Evolutionary conservation across 2,329 filamentous ascomycete species (phyloP).

Genomic region (Dothideomycetes sp.): DNA sequence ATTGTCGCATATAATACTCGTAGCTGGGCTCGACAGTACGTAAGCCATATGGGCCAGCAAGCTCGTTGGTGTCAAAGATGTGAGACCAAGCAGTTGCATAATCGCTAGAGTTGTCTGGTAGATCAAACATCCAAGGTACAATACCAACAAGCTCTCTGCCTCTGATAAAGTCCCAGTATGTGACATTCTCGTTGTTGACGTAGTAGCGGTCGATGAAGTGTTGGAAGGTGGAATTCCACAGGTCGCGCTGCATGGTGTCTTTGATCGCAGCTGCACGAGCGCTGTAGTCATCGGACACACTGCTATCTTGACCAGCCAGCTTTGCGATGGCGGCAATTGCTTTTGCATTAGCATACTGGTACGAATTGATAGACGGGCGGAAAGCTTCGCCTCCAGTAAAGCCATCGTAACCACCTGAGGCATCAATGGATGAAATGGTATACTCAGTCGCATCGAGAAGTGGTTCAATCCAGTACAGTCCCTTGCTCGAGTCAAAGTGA

Average conservation of each 20-base stretch:
- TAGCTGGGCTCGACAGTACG: slow-evolving; percentile 37
- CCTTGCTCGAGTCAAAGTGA: slow-evolving; percentile 31
- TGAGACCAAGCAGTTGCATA: slow-evolving; percentile 33
- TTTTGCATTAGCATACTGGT: slow-evolving; percentile 35
- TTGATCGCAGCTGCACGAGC: slow-evolving; percentile 29
- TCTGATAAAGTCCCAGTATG: slow-evolving; percentile 33
- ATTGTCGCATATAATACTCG: slow-evolving; percentile 38
- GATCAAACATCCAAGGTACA: slow-evolving; percentile 35
- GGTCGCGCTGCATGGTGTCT: slow-evolving; percentile 28
- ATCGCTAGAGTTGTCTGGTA: slow-evolving; percentile 31
- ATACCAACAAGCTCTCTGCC: slow-evolving; percentile 37
- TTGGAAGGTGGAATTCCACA: slow-evolving; percentile 37
- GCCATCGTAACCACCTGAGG: slow-evolving; percentile 32
- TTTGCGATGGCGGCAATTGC: slow-evolving; percentile 34
- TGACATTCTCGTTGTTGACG: slow-evolving; percentile 31
- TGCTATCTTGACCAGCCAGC: slow-evolving; percentile 21
- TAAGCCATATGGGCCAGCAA: slow-evolving; percentile 30
- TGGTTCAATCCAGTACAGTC: slow-evolving; percentile 36
- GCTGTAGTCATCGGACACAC: slow-evolving; percentile 17
- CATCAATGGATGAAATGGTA: slow-evolving; percentile 37
- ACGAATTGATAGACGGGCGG: slow-evolving; percentile 37
- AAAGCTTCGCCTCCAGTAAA: slow-evolving; percentile 35
- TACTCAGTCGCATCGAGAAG: slow-evolving; percentile 38
- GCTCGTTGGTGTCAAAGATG: slow-evolving; percentile 27
- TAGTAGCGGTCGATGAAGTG: slow-evolving; percentile 39